Conservation (phyloP, 2,329 filamentous ascomycete genomes). For the Venturia oleaginea region DNA sequence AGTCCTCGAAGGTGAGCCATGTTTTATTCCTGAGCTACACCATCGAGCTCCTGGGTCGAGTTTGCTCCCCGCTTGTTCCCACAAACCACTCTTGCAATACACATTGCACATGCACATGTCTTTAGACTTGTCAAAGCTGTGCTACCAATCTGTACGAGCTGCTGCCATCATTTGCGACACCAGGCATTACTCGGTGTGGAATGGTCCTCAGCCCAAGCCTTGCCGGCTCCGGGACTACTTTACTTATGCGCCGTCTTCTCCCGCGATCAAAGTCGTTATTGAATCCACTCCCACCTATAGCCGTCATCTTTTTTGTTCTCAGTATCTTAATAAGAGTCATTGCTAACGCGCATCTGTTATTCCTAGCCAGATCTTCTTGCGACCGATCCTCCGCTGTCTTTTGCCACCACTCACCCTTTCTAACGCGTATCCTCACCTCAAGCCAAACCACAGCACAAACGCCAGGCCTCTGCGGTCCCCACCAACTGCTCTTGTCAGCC, state of each 20-base stretch:
- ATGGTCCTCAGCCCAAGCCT: not conserved
- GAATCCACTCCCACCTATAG: not conserved
- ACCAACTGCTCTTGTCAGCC: not conserved
- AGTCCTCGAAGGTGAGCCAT: slow-evolving; percentile 9
- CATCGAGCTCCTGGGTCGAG: not conserved
- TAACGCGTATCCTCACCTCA: not conserved
- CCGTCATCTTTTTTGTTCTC: not conserved
- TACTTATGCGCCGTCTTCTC: slow-evolving; percentile 1
- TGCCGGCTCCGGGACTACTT: not conserved
- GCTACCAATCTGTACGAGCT: slow-evolving; percentile 4
- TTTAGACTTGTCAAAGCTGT: slow-evolving; percentile 1
- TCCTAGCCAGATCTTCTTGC: not conserved
- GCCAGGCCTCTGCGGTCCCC: not conserved
- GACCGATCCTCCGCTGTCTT: not conserved
- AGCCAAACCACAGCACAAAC: not conserved
- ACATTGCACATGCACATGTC: slow-evolving; percentile 2
- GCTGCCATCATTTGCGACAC: slow-evolving; percentile 11
- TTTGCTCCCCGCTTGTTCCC: not conserved
- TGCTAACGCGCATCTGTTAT: not conserved
- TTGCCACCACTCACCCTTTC: not conserved
- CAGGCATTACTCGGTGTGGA: not conserved
- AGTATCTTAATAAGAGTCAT: not conserved
- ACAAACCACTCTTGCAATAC: not conserved
- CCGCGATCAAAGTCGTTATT: not conserved
- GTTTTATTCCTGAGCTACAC: not conserved